Evolutionary conservation across 306 rosid species (phyloP).

Genomic region (Cicer arietinum): DNA sequence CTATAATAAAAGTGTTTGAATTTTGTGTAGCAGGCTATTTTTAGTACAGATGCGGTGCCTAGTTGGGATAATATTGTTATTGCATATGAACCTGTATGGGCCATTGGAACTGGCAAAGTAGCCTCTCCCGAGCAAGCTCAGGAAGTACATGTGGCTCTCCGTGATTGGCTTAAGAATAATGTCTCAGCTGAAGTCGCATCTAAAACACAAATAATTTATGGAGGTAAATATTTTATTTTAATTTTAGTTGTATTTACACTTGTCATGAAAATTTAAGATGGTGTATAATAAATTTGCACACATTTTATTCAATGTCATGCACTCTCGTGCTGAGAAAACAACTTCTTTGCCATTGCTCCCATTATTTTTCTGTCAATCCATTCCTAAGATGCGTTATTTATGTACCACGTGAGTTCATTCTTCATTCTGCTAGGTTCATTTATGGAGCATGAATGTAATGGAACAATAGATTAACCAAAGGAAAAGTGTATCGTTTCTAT

Average conservation of each 20-base stretch:
- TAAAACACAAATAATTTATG: constrained; percentile 89
- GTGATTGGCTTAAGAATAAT: constrained; percentile 89
- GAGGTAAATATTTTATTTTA: constrained; percentile 64
- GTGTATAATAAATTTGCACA: neutral
- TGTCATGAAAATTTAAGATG: constrained; percentile 23
- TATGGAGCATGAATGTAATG: constrained; percentile 6
- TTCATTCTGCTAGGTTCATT: neutral
- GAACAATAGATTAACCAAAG: neutral
- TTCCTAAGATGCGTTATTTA: neutral
- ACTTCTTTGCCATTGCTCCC: neutral
- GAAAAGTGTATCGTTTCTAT: constrained; percentile 7
- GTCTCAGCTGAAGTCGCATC: constrained; percentile 91
- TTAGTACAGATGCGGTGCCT: constrained; percentile 78
- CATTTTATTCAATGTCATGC: neutral
- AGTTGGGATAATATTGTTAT: constrained; percentile 93
- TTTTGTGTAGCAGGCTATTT: constrained; percentile 31
- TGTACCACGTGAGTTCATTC: constrained; percentile 15
- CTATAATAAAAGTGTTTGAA: neutral
- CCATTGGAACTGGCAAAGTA: constrained; percentile 99
- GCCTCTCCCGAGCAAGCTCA: constrained; percentile 97
- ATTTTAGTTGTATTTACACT: constrained; percentile 34
- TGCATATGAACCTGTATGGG: constrained; percentile 99
- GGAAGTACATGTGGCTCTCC: constrained; percentile 92
- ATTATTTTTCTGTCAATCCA: neutral
- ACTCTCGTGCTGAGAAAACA: neutral